Evolutionary conservation across 1,139 yeast species (phyloP).

Genomic region (Eremothecium sinecaudum): DNA sequence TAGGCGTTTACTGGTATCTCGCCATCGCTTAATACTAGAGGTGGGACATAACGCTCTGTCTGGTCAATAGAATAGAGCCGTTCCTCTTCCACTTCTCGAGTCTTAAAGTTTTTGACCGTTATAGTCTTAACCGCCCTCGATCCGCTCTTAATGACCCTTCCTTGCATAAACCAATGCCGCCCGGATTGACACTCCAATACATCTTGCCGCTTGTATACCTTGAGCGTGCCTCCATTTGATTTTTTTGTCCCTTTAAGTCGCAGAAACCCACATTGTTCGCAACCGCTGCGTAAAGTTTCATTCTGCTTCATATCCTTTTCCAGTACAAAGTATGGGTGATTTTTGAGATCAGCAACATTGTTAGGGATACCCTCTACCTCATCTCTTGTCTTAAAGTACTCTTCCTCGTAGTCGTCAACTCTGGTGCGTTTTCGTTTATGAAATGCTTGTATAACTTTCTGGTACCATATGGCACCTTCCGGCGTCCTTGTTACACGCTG

Average conservation of each 20-base stretch:
- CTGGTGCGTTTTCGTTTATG: conserved; percentile 34
- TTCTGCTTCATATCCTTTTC: conserved; percentile 64
- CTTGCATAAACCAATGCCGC: conserved; percentile 78
- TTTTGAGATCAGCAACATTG: conserved; percentile 68
- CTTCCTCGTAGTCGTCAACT: conserved; percentile 59
- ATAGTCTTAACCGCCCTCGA: conserved; percentile 51
- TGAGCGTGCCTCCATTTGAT: conserved; percentile 27
- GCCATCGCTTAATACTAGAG: conserved; percentile 48
- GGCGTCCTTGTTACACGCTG: conserved; percentile 57
- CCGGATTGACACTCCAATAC: conserved; percentile 62
- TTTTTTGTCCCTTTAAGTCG: conserved; percentile 34
- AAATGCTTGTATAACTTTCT: conserved; percentile 23
- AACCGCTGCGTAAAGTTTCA: conserved; percentile 56
- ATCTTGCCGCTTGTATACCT: conserved; percentile 57
- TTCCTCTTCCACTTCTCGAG: conserved; percentile 40
- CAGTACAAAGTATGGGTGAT: conserved; percentile 80
- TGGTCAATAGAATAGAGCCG: conserved; percentile 70
- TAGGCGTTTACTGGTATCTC: conserved; percentile 62
- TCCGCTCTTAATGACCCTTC: conserved; percentile 65
- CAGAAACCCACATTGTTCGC: conserved; percentile 65
- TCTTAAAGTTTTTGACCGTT: conserved; percentile 18
- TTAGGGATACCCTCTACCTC: conserved; percentile 81
- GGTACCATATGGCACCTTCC: conserved; percentile 59
- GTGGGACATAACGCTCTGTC: conserved; percentile 62
- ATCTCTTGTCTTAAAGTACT: conserved; percentile 59